These are phyloP conservation scores for Bryopsis sp. DNA, from an alignment of 139 green algal genomes.

Conservation along the genomic window DNA sequence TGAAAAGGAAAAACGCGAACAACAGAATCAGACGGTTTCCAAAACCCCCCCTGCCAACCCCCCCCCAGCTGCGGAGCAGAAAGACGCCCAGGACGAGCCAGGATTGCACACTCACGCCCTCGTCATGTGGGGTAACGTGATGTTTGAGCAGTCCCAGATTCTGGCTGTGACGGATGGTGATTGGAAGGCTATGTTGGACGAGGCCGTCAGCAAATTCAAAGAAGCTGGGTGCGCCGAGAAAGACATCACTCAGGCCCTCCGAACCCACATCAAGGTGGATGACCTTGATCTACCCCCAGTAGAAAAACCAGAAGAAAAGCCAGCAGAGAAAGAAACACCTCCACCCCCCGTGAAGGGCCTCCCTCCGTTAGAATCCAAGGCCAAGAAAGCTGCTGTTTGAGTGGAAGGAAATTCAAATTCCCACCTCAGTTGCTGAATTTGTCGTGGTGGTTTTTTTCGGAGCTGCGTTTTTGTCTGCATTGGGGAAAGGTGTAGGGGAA, in stretches of 20 bases:
- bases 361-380: slow-evolving; percentile 2
- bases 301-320: background rate
- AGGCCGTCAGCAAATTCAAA: slow-evolving; percentile 54
- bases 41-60: slow-evolving; percentile 8
- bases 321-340: slow-evolving; percentile 6
- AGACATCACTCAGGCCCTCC: slow-evolving; percentile 60
- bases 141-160: slow-evolving; percentile 20
- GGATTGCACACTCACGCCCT: slow-evolving; percentile 36
- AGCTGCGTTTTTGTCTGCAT: no score
- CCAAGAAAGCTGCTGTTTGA: slow-evolving; percentile 13
- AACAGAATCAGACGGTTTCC: slow-evolving; percentile 6
- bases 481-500: no score
- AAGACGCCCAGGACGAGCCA: slow-evolving; percentile 19
- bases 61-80: background rate
- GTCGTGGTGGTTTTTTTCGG: no score
- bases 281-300: slow-evolving; percentile 13
- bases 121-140: slow-evolving; percentile 65
- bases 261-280: slow-evolving; percentile 43
- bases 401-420: no score
- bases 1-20: slow-evolving; percentile 20
- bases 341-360: slow-evolving; percentile 15
- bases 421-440: no score
- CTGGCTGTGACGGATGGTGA: slow-evolving; percentile 23
- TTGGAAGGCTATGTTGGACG: slow-evolving; percentile 44
- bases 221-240: slow-evolving; percentile 43